Evolutionary conservation across 768 basidiomycete genomes (phyloP).

Genomic region (Termitomyces titanicus): DNA sequence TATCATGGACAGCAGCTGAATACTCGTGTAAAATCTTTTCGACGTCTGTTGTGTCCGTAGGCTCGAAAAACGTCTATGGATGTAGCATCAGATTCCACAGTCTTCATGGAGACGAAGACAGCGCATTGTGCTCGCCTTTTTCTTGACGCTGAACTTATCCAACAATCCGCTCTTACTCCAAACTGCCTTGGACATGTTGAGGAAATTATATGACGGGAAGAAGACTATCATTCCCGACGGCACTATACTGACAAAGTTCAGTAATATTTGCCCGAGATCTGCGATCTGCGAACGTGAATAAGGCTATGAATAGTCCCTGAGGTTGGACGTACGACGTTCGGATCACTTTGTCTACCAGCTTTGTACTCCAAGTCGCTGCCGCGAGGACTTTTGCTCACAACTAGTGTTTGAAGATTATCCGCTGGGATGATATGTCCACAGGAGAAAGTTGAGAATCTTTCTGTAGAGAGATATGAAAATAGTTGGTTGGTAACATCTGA

Average conservation of each 20-base stretch:
- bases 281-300: constrained; percentile 43
- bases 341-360: constrained; percentile 67
- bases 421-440: constrained; percentile 91
- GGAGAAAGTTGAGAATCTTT: constrained; percentile 74
- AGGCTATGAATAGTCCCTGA: background rate
- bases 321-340: constrained; percentile 46
- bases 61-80: constrained; percentile 83
- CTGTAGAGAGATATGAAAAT: constrained; percentile 59
- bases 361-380: constrained; percentile 80
- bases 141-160: constrained; percentile 62
- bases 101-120: background rate
- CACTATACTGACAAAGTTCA: constrained; percentile 76
- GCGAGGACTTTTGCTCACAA: constrained; percentile 70
- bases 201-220: constrained; percentile 86
- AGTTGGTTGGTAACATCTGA: constrained; percentile 83
- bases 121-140: constrained; percentile 49
- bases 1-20: constrained; percentile 39
- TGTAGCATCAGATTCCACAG: background rate
- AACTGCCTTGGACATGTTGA: constrained; percentile 57
- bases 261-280: constrained; percentile 80
- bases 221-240: constrained; percentile 93
- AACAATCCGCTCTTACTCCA: constrained; percentile 69
- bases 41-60: constrained; percentile 65
- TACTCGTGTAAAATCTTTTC: constrained; percentile 77
- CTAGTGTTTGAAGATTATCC: constrained; percentile 71